Evolutionary conservation across 352 stramenopile species (phyloP).

Genomic region (Pythium brassicae): DNA sequence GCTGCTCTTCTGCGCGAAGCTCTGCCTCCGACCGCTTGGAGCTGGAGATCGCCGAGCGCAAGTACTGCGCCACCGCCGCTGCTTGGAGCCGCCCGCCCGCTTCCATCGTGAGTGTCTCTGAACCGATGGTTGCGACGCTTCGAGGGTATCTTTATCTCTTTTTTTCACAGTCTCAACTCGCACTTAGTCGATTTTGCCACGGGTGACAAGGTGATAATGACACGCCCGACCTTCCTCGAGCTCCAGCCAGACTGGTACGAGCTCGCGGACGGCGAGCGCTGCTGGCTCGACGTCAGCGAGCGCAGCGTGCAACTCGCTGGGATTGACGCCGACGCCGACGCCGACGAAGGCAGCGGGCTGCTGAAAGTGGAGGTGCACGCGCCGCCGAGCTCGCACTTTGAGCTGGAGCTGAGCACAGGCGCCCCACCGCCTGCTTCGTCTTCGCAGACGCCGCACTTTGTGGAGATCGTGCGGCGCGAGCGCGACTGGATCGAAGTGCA

Average conservation of each 20-base stretch:
- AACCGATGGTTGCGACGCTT: too few relatives aligned
- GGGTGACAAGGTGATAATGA: neutral
- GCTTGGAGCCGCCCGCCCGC: slow-evolving; percentile 16
- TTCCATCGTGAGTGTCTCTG: neutral
- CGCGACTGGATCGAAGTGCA: slow-evolving; percentile 48
- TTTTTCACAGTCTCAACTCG: too few relatives aligned
- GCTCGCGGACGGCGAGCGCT: slow-evolving; percentile 16
- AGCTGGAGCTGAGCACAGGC: slow-evolving; percentile 25
- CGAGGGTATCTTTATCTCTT: too few relatives aligned
- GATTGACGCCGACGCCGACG: neutral
- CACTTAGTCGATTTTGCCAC: neutral
- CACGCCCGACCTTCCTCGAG: slow-evolving; percentile 38
- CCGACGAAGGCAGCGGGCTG: neutral
- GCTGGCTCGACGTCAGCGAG: slow-evolving; percentile 56
- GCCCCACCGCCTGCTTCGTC: neutral
- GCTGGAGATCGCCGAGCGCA: slow-evolving; percentile 27
- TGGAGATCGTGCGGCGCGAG: slow-evolving; percentile 30
- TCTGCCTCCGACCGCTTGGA: slow-evolving; percentile 17
- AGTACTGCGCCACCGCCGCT: slow-evolving; percentile 31
- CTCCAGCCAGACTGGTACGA: slow-evolving; percentile 60
- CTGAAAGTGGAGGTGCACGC: slow-evolving; percentile 12
- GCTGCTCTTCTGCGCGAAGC: too few relatives aligned
- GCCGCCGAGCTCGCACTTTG: slow-evolving; percentile 30
- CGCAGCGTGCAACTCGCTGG: slow-evolving; percentile 18
- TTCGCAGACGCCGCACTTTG: slow-evolving; percentile 12